phyloP scores from a whole-genome alignment of 768 basidiomycete genomes.

The Boletus sp. region DNA sequence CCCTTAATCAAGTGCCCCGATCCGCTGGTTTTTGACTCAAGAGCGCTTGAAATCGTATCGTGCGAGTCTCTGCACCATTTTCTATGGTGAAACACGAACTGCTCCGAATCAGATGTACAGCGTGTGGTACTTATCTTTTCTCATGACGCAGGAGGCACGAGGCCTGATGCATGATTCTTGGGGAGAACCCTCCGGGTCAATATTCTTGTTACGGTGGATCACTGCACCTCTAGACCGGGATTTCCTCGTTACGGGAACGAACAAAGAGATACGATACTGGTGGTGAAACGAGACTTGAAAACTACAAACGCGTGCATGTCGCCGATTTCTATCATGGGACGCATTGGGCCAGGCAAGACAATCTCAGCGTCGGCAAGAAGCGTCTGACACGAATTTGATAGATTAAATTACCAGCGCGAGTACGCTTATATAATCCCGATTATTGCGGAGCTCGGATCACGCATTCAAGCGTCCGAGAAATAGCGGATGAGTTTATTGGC shows the following conservation, averaged over 20 bases:
- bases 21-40: conserved; percentile 6
- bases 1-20: conserved; percentile 12
- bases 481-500: conserved; percentile 7
- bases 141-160: conserved; percentile 7
- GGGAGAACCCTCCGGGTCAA: conserved; percentile 1
- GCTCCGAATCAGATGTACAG: conserved; percentile 3
- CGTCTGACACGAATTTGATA: conserved; percentile 3
- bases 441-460: conserved; percentile 30
- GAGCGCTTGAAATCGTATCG: conserved; percentile 2
- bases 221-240: neutral
- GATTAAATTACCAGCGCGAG: neutral
- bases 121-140: conserved; percentile 8
- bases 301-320: neutral
- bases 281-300: neutral
- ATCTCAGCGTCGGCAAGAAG: conserved; percentile 6
- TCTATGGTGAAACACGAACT: conserved; percentile 14
- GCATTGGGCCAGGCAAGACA: neutral
- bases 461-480: conserved; percentile 17
- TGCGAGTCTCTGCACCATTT: neutral
- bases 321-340: neutral
- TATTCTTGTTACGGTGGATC: neutral
- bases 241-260: neutral
- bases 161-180: neutral
- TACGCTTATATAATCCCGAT: conserved; percentile 28
- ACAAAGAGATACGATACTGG: neutral